phyloP scores from a whole-genome alignment of 2,329 filamentous ascomycete genomes.

The Raffaelea albimanens region DNA sequence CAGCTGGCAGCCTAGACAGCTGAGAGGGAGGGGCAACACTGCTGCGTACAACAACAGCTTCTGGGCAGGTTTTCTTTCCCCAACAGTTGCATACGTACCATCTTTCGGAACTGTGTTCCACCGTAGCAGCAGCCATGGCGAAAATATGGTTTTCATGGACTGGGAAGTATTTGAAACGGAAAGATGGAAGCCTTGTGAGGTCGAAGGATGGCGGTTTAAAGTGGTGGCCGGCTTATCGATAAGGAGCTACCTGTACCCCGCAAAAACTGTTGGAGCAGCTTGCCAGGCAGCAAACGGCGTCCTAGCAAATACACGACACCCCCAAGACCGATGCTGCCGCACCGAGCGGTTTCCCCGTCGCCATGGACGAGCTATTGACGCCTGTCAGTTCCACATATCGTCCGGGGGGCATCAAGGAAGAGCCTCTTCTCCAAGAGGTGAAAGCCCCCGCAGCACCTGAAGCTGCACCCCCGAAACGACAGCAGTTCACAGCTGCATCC shows the following conservation, averaged over 20 bases:
- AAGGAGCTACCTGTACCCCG: too few relatives aligned
- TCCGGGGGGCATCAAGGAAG: constrained; percentile 23
- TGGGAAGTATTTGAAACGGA: too few relatives aligned
- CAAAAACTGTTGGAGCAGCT: too few relatives aligned
- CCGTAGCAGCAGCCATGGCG: constrained; percentile 5
- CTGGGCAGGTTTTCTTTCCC: too few relatives aligned
- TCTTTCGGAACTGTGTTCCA: constrained; percentile 2
- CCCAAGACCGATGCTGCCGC: too few relatives aligned
- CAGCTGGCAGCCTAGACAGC: too few relatives aligned
- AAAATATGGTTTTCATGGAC: too few relatives aligned
- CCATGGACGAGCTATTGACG: constrained; percentile 48
- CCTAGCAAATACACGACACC: too few relatives aligned
- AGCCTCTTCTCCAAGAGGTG: constrained; percentile 29
- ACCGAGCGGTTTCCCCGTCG: background rate
- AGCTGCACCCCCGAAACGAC: background rate
- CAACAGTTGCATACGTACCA: constrained; percentile 5
- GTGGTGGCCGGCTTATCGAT: too few relatives aligned
- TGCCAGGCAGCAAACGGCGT: background rate
- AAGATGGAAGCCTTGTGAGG: background rate
- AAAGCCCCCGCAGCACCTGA: constrained; percentile 9
- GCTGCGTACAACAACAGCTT: too few relatives aligned
- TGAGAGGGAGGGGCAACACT: too few relatives aligned
- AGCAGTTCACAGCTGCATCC: constrained; percentile 14
- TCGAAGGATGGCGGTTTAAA: background rate
- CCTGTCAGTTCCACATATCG: constrained; percentile 43